These are phyloP conservation scores for Suillus subluteus DNA, from an alignment of 768 basidiomycete species.

Conservation along the genomic window DNA sequence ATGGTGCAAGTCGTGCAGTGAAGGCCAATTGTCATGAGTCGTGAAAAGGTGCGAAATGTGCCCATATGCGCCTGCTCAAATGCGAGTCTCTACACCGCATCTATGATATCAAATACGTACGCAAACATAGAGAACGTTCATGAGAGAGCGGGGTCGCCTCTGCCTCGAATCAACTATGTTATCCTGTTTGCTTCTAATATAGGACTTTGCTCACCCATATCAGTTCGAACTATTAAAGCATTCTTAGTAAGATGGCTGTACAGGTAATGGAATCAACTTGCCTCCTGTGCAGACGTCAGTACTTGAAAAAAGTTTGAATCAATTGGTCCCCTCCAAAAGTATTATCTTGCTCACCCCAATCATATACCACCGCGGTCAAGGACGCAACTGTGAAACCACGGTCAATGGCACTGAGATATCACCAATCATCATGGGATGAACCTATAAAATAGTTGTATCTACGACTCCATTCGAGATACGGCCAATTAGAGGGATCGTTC, in stretches of 20 bases:
- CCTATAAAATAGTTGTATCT: slow-evolving; percentile 1
- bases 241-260: not conserved
- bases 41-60: too few species aligned
- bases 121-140: not conserved
- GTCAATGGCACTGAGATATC: not conserved
- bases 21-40: too few species aligned
- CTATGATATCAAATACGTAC: not conserved
- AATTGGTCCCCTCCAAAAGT: not conserved
- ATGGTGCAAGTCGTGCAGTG: too few species aligned
- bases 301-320: not conserved
- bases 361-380: not conserved
- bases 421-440: not conserved
- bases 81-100: too few species aligned
- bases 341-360: not conserved
- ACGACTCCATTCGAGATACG: not conserved
- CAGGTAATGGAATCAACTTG: not conserved
- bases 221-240: not conserved
- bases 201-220: slow-evolving; percentile 1
- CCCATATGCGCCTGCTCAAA: too few species aligned
- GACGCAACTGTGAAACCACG: not conserved
- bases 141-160: not conserved
- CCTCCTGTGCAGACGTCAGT: not conserved
- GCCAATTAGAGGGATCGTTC: not conserved
- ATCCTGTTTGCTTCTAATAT: not conserved
- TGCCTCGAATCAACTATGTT: not conserved